A percentile compares a stretch with the other conserved stretches of the same genome.
Conservation (phyloP, 352 stramenopile genomes). For the Bremia lactucae region DNA sequence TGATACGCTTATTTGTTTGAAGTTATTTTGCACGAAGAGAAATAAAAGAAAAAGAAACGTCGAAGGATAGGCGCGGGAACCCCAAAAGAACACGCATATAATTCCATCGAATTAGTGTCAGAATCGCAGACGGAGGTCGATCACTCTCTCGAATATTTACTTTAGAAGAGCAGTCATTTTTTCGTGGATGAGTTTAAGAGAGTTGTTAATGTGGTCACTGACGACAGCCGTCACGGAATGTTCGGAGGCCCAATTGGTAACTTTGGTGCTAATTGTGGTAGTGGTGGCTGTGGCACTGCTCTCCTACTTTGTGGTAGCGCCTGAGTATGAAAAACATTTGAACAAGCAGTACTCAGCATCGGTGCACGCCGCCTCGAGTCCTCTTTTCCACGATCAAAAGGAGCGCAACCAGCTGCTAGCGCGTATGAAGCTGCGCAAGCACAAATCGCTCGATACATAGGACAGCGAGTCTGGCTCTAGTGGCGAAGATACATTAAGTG, state of each 20-base stretch:
- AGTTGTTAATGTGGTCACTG: slow-evolving; percentile 12
- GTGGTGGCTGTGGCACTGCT: slow-evolving; percentile 49
- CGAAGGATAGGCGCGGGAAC: slow-evolving; percentile 22
- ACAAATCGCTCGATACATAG: slow-evolving; percentile 29
- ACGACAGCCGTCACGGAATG: slow-evolving; percentile 14
- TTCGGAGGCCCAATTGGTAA: slow-evolving; percentile 40
- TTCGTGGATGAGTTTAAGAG: slow-evolving; percentile 3
- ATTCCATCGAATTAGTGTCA: slow-evolving; percentile 9
- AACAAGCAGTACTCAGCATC: slow-evolving; percentile 45
- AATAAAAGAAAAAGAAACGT: slow-evolving; percentile 21
- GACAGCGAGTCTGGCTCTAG: slow-evolving; percentile 42
- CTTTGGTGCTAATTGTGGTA: slow-evolving; percentile 40
- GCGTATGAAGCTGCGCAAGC: slow-evolving; percentile 23
- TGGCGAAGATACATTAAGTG: slow-evolving; percentile 24
- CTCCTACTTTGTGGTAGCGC: slow-evolving; percentile 74
- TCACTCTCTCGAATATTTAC: slow-evolving; percentile 15
- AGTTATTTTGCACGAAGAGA: no score
- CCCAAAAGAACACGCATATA: slow-evolving; percentile 4
- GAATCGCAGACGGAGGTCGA: background rate
- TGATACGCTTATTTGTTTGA: no score
- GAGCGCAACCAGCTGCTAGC: slow-evolving; percentile 9
- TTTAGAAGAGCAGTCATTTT: background rate
- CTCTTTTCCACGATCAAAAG: slow-evolving; percentile 15
- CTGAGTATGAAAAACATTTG: slow-evolving; percentile 63
- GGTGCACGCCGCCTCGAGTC: slow-evolving; percentile 20